A percentile compares a stretch with the other conserved stretches of the same genome.
Evolutionary conservation across 148 eudicot genomes (phyloP).

Genomic region (Vaccinium vitisidaea): DNA sequence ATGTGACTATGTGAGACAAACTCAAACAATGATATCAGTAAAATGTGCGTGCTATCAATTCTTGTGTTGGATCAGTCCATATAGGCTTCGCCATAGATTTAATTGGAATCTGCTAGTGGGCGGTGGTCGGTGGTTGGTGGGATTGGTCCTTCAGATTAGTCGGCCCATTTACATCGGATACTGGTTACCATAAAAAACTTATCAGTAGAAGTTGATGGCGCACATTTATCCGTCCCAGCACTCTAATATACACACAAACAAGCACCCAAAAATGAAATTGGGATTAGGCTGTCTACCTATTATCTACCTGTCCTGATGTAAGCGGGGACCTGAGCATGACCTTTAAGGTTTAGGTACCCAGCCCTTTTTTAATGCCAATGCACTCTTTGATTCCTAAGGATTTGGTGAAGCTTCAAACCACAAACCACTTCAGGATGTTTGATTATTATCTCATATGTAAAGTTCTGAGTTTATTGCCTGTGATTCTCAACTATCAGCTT

Average conservation of each 20-base stretch:
- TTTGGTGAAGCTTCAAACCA: neutral
- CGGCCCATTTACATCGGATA: too few relatives aligned
- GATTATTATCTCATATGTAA: neutral
- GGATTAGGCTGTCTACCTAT: constrained; percentile 49
- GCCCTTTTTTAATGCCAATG: too few relatives aligned
- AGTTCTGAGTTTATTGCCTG: neutral
- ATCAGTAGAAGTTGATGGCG: neutral
- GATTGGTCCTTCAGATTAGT: too few relatives aligned
- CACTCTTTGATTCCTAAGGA: neutral
- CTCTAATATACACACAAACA: neutral
- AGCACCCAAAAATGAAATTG: constrained; percentile 26
- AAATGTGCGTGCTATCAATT: too few relatives aligned
- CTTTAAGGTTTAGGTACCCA: neutral
- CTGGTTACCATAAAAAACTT: neutral
- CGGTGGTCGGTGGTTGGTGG: too few relatives aligned
- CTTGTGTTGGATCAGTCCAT: too few relatives aligned
- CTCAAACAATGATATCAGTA: too few relatives aligned
- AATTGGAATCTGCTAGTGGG: too few relatives aligned
- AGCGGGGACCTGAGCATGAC: neutral
- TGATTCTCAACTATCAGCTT: neutral
- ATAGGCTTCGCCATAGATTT: too few relatives aligned
- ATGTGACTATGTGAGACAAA: too few relatives aligned
- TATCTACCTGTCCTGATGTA: neutral
- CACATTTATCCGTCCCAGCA: neutral
- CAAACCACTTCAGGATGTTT: neutral